Evolutionary conservation across 2,329 filamentous ascomycete genomes (phyloP).

Genomic region (Myriosclerotinia duriaeana): DNA sequence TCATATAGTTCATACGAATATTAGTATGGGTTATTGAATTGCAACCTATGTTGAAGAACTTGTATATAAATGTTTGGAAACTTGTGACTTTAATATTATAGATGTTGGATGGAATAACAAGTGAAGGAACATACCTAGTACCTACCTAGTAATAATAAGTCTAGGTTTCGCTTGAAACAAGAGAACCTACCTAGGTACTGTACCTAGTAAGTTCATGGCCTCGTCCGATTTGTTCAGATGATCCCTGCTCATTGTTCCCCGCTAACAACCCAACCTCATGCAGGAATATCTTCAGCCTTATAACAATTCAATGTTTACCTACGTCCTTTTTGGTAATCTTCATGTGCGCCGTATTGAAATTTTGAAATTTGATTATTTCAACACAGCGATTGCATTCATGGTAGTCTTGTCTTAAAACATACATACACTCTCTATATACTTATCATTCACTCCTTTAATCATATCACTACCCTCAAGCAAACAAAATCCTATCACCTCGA

Average conservation of each 20-base stretch:
- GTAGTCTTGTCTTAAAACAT: background rate
- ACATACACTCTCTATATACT: background rate
- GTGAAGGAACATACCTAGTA: background rate
- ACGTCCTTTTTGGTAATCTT: no score
- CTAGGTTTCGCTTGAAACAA: constrained; percentile 10
- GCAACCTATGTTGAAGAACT: background rate
- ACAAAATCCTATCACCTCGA: background rate
- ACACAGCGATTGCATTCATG: background rate
- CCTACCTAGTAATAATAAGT: no score
- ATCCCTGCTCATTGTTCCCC: constrained; percentile 1
- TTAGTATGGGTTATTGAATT: background rate
- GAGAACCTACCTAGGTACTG: no score
- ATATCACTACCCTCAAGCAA: background rate
- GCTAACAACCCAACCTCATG: background rate
- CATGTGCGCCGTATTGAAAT: background rate
- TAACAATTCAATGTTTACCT: background rate
- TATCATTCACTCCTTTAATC: background rate
- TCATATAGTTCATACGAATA: background rate
- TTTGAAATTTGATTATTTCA: background rate
- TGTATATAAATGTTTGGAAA: background rate
- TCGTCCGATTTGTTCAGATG: constrained; percentile 7
- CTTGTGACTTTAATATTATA: no score
- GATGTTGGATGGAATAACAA: background rate
- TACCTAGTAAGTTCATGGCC: background rate
- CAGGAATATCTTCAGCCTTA: constrained; percentile 18